Evolutionary conservation across 306 rosid genomes (phyloP).

Genomic region (barrel medic (Medicago truncatula)): MtrunA17r5.0-ANR NC_053046.1:12958001-12958500

Average conservation of each 20-base stretch:
- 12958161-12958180: not conserved
- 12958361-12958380: slow-evolving; percentile 12
- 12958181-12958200: no score
- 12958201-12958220: no score
- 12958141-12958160: no score
- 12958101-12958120: no score
- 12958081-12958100: no score
- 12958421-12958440: not conserved
- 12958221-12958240: not conserved
- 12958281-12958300: fast-evolving
- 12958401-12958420: not conserved
- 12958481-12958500: no score
- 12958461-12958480: no score
- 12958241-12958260: not conserved
- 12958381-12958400: slow-evolving; percentile 1
- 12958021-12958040: slow-evolving; percentile 52
- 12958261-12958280: not conserved
- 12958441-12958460: not conserved
- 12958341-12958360: slow-evolving; percentile 18
- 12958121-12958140: no score
- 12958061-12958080: slow-evolving; percentile 40
- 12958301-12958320: not conserved
- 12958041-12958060: slow-evolving; percentile 67
- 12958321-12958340: slow-evolving; percentile 18
- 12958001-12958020: slow-evolving; percentile 47